These are phyloP conservation scores for Stagonosporopsis vannaccii DNA, from an alignment of 2,329 filamentous ascomycete species.

Conservation along the genomic window DNA sequence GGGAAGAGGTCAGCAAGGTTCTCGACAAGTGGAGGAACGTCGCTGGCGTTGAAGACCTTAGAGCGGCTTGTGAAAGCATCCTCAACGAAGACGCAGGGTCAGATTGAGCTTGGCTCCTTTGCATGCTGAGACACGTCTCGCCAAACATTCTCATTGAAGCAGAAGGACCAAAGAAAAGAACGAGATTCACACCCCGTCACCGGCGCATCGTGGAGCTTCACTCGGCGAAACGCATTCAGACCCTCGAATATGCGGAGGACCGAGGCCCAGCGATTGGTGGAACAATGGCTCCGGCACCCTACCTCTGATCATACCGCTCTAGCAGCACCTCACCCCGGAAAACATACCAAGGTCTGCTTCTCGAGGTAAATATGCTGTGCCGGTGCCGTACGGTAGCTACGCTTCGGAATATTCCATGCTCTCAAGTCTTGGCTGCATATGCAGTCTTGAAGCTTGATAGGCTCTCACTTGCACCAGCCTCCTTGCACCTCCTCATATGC, in stretches of 20 bases:
- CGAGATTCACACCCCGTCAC: not conserved
- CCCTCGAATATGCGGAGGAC: not conserved
- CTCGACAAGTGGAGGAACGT: slow-evolving; percentile 56
- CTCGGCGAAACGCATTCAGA: not conserved
- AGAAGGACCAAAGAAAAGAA: not conserved
- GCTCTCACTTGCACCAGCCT: slow-evolving; percentile 1
- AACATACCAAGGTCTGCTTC: not conserved
- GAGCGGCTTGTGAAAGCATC: slow-evolving; percentile 47
- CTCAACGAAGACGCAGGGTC: slow-evolving; percentile 38
- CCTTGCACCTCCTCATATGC: not conserved
- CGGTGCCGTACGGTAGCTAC: not conserved
- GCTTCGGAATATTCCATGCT: not conserved
- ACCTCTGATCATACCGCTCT: not conserved
- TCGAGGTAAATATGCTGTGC: not conserved
- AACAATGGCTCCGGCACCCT: slow-evolving; percentile 8
- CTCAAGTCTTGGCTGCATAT: slow-evolving; percentile 1
- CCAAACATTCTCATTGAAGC: not conserved
- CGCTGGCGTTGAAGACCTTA: slow-evolving; percentile 52
- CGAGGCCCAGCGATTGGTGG: slow-evolving; percentile 11
- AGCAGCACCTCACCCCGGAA: not conserved
- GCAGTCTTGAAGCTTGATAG: not conserved
- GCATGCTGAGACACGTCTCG: not conserved
- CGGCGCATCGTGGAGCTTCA: not conserved
- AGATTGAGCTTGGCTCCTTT: slow-evolving; percentile 21
- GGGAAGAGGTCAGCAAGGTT: slow-evolving; percentile 51